Evolutionary conservation across 176 grass and related monocot species (phyloP).

Genomic region (Poa pratensis): DNA sequence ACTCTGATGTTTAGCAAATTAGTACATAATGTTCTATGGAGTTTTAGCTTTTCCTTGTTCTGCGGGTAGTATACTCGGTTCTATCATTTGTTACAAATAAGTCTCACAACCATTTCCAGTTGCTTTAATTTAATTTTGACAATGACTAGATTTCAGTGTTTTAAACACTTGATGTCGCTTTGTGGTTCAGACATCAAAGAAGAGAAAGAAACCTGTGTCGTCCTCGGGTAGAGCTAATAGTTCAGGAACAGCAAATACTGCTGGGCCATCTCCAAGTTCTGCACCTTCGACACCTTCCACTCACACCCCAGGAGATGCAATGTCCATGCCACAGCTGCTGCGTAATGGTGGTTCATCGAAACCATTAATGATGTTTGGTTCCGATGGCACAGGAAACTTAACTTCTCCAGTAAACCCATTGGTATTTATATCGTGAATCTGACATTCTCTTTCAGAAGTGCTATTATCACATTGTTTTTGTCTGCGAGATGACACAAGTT

Average conservation of each 20-base stretch:
- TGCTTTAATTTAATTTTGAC: slow-evolving; percentile 30
- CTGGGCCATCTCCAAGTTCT: slow-evolving; percentile 97
- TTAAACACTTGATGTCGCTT: slow-evolving; percentile 27
- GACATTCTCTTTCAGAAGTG: slow-evolving; percentile 1
- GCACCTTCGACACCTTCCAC: slow-evolving; percentile 95
- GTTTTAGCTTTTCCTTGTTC: slow-evolving; percentile 6
- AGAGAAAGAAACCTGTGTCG: slow-evolving; percentile 77
- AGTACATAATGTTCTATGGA: background rate
- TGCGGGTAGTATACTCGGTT: slow-evolving; percentile 14
- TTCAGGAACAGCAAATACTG: slow-evolving; percentile 92
- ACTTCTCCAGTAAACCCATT: slow-evolving; percentile 83
- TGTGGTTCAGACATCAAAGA: slow-evolving; percentile 60
- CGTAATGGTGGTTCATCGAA: slow-evolving; percentile 80
- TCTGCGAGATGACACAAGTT: slow-evolving; percentile 24
- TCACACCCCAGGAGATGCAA: slow-evolving; percentile 91
- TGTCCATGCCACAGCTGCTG: slow-evolving; percentile 81
- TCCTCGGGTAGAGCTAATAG: slow-evolving; percentile 86
- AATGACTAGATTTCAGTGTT: slow-evolving; percentile 28
- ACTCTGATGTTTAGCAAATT: background rate
- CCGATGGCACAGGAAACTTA: slow-evolving; percentile 81
- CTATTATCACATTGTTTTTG: slow-evolving; percentile 29
- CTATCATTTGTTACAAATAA: slow-evolving; percentile 7
- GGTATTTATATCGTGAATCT: slow-evolving; percentile 47
- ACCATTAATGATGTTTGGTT: slow-evolving; percentile 72
- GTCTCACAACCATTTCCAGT: background rate